Base-by-base conservation (phyloP, 768 basidiomycete species). In the Panaeolus papilionaceus region DNA sequence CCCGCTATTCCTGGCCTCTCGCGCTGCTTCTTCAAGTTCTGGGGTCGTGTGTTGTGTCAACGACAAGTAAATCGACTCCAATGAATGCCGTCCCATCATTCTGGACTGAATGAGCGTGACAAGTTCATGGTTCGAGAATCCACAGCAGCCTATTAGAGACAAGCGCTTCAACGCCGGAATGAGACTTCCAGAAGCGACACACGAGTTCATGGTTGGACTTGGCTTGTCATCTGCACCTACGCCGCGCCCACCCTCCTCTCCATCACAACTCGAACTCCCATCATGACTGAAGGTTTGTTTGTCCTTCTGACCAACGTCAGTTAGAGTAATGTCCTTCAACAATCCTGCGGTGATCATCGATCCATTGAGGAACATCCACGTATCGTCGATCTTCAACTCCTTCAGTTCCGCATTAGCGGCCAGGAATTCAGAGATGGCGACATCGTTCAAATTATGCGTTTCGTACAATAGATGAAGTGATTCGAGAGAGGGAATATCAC, bases 331-430 rank as follows among this genome's bases (percentile, higher is more conserved):
- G 54, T 33, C 28, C 33, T 37, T 58, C 28, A 58, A 58, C 54
- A 58, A 58, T 14, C 54, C 54, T 28, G 28, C 28, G 6, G 54
- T 58, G 28, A 58, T 37, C 54, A 58, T 58, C 26, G 54, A 33
- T 16, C 26, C 33, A 33, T 58, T 58, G 33, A 58, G 54, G 54
- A 58, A 58, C 54, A 58, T 58, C 54, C 54, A 58, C 28, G 54
- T 58, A 58, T 58, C 54, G 16, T 58, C 54, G 54, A 58, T 58
- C 54, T 37, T 58, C 26, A 58, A 37, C 54, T 58, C 54, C 28
- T 28, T 37, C 54, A 58, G 14, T 16, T 58, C 54, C 54, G 28
- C 10, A 16, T 58, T 58, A 14, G 26, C 26, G 4, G 54, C 54
- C 28, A 58, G 28, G 14, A 58, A 58, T 58, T 37, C 54, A 16